Base-by-base conservation (phyloP, 2,329 filamentous ascomycete genomes). In the Exophiala calicioides region DNA sequence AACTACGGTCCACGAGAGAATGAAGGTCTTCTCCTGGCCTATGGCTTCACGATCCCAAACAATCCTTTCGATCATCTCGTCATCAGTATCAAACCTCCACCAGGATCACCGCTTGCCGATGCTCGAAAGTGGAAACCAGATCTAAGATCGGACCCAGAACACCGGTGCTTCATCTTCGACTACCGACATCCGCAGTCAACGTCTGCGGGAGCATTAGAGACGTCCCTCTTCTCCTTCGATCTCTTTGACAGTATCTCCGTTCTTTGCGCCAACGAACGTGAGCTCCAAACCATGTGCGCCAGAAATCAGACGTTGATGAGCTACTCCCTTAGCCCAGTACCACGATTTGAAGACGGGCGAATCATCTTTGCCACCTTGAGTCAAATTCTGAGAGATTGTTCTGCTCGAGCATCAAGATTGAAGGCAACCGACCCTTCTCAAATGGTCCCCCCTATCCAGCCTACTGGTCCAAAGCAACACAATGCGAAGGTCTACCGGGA, bases 1-100 rank as follows among this genome's bases (percentile, higher is more conserved):
- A 88, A 87, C 63, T 90, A 90, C 60, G 85, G 85, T 21, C 67
- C 72, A n/a, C 86, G 88, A 65, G 86, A 84, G 5, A 90, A 89
- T 58, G 84, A 83, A 48, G 84, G 88, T 67, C 68, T 72, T 68
- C 65, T 74, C 60, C 65, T 72, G 56, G 71, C 69, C 42, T 74
- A 74, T 46, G 70, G 70, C 8, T 74, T 74, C 58, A 70, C 69
- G 29, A 61, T 71, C n/a, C 47, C 58, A 4, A 58, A 66, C 16
- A 73, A 73, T 43, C 64, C 65, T 13, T 71, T 67, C 31, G 70
- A 74, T 50, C 71, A 72, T 56, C 65, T 69, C 10, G 65, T 68
- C 19, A 62, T 74, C 31, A 66, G 62, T 47, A 55, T 73, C 24
- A 65, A 64, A 8, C 61, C 65, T 37, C 65, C 67, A 19, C 59